These are phyloP conservation scores for Diaporthe aspalathi DNA, from an alignment of 2,329 filamentous ascomycete species.

Conservation along the genomic window DNA sequence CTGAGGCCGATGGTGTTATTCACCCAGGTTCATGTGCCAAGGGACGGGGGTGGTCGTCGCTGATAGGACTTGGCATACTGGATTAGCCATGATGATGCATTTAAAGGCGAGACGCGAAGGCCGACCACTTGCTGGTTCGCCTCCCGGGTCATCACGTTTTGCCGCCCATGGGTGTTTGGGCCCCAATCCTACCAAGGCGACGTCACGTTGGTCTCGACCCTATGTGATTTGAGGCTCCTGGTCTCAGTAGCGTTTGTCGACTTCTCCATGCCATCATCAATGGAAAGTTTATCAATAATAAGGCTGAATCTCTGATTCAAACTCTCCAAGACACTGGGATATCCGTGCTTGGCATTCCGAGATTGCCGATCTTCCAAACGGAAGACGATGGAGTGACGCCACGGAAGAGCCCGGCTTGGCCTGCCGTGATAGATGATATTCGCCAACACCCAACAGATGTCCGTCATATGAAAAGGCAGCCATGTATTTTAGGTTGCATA, in stretches of 20 bases:
- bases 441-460: neutral
- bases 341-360: conserved; percentile 23
- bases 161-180: neutral
- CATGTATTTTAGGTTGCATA: too few species aligned
- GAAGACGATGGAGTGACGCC: neutral
- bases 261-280: neutral
- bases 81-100: conserved; percentile 13
- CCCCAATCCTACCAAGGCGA: neutral
- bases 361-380: conserved; percentile 18
- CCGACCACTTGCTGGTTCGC: conserved; percentile 7
- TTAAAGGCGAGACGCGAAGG: conserved; percentile 26
- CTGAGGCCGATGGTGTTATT: neutral
- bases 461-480: neutral
- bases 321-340: conserved; percentile 15
- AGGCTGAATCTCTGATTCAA: conserved; percentile 20
- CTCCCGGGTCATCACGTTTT: neutral
- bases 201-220: neutral
- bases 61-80: conserved; percentile 8
- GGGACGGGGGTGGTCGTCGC: conserved; percentile 1
- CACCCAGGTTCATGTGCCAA: neutral
- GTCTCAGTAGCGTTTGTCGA: neutral
- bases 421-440: neutral
- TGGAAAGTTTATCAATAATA: neutral
- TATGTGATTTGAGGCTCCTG: neutral
- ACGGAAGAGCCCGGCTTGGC: conserved; percentile 21